Conservation (phyloP, 495 filamentous ascomycete genomes). For the Lasiosphaeria miniovina region DNA sequence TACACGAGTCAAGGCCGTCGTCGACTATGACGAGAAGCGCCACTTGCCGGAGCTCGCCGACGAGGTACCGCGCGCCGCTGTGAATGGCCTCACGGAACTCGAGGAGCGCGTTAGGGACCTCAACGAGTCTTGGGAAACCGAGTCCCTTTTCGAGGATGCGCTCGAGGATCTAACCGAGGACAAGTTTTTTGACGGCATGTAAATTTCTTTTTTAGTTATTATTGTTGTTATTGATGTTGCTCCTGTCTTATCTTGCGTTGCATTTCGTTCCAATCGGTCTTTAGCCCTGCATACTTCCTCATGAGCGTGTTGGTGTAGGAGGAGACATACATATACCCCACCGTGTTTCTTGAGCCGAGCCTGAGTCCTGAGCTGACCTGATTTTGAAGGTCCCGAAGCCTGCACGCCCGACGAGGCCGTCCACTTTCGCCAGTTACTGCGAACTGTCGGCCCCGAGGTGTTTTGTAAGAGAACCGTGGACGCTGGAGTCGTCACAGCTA, state of each 20-base stretch:
- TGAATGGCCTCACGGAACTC: slow-evolving; percentile 39
- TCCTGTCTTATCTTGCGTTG: background rate
- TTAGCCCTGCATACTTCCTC: background rate
- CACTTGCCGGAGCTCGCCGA: slow-evolving; percentile 72
- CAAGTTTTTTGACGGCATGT: slow-evolving; percentile 56
- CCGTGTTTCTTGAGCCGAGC: too few relatives aligned
- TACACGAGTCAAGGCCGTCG: slow-evolving; percentile 82
- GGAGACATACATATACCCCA: background rate
- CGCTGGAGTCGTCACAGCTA: slow-evolving; percentile 64
- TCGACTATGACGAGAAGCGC: slow-evolving; percentile 82
- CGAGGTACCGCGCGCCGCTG: slow-evolving; percentile 32
- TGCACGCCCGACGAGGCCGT: slow-evolving; percentile 75
- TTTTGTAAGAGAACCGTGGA: slow-evolving; percentile 75
- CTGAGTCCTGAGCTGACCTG: slow-evolving; percentile 6
- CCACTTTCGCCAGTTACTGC: slow-evolving; percentile 64
- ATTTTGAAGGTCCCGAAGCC: slow-evolving; percentile 44
- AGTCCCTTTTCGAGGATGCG: slow-evolving; percentile 66
- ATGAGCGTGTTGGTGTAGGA: background rate
- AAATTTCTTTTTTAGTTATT: slow-evolving; percentile 26
- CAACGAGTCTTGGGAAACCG: slow-evolving; percentile 62
- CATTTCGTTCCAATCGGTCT: background rate
- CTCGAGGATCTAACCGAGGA: slow-evolving; percentile 63
- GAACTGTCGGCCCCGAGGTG: slow-evolving; percentile 67
- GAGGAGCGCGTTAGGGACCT: slow-evolving; percentile 62
- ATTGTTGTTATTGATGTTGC: background rate